Conservation (phyloP, 805 yeast species). For the Ascoidea asiatica region DNA sequence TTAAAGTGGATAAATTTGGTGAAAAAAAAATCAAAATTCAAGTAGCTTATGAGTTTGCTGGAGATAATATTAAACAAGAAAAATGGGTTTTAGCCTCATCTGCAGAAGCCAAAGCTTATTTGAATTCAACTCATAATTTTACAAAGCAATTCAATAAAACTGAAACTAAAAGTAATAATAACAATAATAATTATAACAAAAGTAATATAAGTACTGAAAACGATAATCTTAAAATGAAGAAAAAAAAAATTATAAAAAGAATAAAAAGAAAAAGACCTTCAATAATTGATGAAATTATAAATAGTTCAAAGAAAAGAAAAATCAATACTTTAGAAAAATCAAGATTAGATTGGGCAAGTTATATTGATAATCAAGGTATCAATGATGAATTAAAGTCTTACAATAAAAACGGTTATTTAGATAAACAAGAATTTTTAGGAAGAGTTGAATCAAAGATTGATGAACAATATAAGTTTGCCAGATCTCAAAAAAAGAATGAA, state of each 20-base stretch:
- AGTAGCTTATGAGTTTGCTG: constrained; percentile 80
- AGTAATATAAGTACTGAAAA: constrained; percentile 13
- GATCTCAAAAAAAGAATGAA: too few species aligned
- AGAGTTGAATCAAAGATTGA: constrained; percentile 45
- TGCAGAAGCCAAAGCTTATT: constrained; percentile 78
- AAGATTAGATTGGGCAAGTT: constrained; percentile 87
- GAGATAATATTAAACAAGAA: constrained; percentile 63
- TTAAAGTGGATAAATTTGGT: constrained; percentile 3
- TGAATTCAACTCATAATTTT: constrained; percentile 36
- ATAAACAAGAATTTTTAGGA: constrained; percentile 77
- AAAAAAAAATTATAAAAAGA: constrained; percentile 16
- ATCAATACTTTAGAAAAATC: constrained; percentile 88
- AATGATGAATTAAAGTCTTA: constrained; percentile 68
- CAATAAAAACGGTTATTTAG: constrained; percentile 85
- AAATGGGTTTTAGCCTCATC: constrained; percentile 65
- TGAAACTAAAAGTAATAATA: not conserved
- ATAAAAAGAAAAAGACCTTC: constrained; percentile 63
- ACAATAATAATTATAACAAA: constrained; percentile 16
- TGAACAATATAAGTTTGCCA: not conserved
- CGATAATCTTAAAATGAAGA: not conserved
- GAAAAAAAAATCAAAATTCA: constrained; percentile 55
- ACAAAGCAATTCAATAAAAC: constrained; percentile 7
- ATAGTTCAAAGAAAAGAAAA: constrained; percentile 58
- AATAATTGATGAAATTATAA: constrained; percentile 60
- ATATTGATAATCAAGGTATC: constrained; percentile 78